A percentile compares a stretch with the other conserved stretches of the same genome.
Conservation (phyloP, 2,329 filamentous ascomycete genomes). For the Penicillium brasilianum region DNA sequence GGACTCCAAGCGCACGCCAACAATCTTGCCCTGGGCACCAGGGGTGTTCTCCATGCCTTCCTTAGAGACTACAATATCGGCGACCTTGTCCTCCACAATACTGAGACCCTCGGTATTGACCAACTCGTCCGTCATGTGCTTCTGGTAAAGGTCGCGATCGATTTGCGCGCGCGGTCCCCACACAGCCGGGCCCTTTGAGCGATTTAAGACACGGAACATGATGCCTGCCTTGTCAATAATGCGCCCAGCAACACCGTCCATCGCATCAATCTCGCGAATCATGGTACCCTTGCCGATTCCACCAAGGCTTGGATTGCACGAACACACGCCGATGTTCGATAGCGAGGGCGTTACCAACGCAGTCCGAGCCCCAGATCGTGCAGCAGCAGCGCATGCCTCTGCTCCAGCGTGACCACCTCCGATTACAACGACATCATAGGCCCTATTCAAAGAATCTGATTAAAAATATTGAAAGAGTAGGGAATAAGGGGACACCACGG, state of each 20-base stretch:
- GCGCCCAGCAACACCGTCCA: slow-evolving; percentile 86
- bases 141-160: slow-evolving; percentile 85
- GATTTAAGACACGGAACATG: slow-evolving; percentile 90
- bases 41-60: slow-evolving; percentile 54
- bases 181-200: slow-evolving; percentile 88
- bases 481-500: slow-evolving; percentile 20
- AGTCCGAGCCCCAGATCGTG: slow-evolving; percentile 84
- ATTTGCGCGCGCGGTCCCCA: slow-evolving; percentile 98
- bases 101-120: slow-evolving; percentile 76
- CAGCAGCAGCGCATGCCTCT: slow-evolving; percentile 90
- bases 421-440: slow-evolving; percentile 92
- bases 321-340: slow-evolving; percentile 91
- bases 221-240: slow-evolving; percentile 93
- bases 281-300: slow-evolving; percentile 99
- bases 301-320: slow-evolving; percentile 95
- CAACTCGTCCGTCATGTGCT: slow-evolving; percentile 88
- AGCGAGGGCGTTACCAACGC: slow-evolving; percentile 86
- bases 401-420: slow-evolving; percentile 95
- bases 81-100: slow-evolving; percentile 84
- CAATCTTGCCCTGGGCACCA: slow-evolving; percentile 71
- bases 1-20: slow-evolving; percentile 83
- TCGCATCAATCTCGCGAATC: slow-evolving; percentile 89
- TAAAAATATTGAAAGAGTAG: slow-evolving; percentile 6
- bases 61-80: slow-evolving; percentile 80
- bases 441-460: slow-evolving; percentile 49